A percentile compares a stretch with the other conserved stretches of the same genome.
Conservation (phyloP, 148 eudicot species). For the Agrostemma githago region DNA sequence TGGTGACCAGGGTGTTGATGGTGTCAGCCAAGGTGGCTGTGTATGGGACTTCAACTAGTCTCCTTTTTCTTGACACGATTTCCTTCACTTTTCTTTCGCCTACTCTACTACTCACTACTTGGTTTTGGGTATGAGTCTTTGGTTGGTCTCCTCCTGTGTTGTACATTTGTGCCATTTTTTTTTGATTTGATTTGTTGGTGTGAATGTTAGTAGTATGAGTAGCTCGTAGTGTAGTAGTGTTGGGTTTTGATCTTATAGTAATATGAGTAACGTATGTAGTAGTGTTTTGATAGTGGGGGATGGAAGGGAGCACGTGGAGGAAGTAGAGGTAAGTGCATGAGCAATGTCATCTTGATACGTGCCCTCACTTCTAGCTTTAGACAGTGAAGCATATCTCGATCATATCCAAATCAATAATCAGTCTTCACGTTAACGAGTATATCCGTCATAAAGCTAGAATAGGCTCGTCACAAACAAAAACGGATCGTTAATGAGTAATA, state of each 20-base stretch:
- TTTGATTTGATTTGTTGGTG: not conserved
- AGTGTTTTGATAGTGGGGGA: not conserved
- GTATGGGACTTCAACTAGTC: conserved; percentile 87
- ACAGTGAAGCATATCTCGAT: not conserved
- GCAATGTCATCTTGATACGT: not conserved
- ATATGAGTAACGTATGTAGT: not conserved
- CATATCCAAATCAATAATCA: no score
- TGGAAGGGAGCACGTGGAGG: not conserved
- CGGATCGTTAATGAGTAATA: no score
- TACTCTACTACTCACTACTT: conserved; percentile 9
- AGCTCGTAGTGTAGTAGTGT: not conserved
- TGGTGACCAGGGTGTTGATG: conserved; percentile 61
- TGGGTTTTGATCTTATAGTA: not conserved
- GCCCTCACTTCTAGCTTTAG: not conserved
- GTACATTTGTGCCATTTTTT: not conserved
- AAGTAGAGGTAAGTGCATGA: not conserved
- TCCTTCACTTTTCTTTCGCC: conserved; percentile 53
- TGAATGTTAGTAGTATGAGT: not conserved
- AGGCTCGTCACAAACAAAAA: no score
- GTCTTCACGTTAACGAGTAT: no score
- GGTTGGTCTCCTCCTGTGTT: not conserved
- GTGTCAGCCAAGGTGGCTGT: conserved; percentile 75
- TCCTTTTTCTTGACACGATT: conserved; percentile 40
- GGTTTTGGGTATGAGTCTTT: no score
- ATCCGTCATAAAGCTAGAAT: no score